These are phyloP conservation scores for Adansonia gregorii DNA, from an alignment of 441 rosid species.

Conservation along the genomic window DNA sequence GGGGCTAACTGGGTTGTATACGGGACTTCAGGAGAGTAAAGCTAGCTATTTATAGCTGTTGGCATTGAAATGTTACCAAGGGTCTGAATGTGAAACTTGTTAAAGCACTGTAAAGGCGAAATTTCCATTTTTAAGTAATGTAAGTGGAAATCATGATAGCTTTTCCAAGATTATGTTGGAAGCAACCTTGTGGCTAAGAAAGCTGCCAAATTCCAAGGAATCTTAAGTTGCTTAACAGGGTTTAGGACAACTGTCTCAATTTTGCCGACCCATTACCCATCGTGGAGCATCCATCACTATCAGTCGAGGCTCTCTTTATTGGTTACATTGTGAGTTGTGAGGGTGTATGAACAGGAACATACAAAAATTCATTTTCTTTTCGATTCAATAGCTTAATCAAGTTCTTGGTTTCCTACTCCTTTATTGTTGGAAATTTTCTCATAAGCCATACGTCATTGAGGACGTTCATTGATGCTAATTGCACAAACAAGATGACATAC, in stretches of 20 bases:
- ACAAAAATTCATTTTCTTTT: not conserved
- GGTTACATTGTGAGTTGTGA: not conserved
- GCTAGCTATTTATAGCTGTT: constrained; percentile 9
- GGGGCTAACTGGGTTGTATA: not conserved
- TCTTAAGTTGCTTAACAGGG: not conserved
- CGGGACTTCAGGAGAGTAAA: not conserved
- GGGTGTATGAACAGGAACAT: not conserved
- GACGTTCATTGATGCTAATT: too few relatives aligned
- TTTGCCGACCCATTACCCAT: not conserved
- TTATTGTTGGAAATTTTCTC: too few relatives aligned
- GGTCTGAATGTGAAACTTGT: not conserved
- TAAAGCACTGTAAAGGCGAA: not conserved
- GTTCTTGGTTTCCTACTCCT: too few relatives aligned
- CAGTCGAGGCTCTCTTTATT: not conserved
- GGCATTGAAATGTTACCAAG: not conserved
- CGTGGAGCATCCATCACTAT: not conserved
- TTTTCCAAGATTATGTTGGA: not conserved
- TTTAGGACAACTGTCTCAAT: not conserved
- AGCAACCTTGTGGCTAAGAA: constrained; percentile 9
- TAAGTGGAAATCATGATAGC: constrained; percentile 7
- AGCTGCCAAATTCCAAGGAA: not conserved
- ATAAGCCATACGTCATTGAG: too few relatives aligned
- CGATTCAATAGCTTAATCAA: not conserved
- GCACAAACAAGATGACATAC: not conserved
- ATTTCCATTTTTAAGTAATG: not conserved